A percentile compares a stretch with the other conserved stretches of the same genome.
Conservation (phyloP, 2,329 filamentous ascomycete genomes). For the Claviceps maximensis region DNA sequence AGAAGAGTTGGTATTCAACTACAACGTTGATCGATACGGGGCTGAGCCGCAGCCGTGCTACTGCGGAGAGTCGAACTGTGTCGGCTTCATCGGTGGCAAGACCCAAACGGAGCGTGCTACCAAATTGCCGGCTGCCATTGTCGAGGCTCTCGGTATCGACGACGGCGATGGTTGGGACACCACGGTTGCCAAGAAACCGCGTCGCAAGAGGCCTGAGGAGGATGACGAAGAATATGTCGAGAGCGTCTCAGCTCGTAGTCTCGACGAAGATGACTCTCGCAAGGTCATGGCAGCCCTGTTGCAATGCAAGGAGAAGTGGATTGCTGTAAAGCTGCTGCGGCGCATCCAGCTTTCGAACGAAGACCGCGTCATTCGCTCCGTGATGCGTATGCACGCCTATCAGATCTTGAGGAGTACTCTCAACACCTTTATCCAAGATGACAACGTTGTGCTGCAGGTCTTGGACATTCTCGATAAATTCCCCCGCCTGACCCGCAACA, state of each 20-base stretch:
- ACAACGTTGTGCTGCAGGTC: slow-evolving; percentile 79
- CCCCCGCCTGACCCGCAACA: slow-evolving; percentile 86
- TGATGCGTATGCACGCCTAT: slow-evolving; percentile 95
- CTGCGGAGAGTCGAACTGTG: slow-evolving; percentile 87
- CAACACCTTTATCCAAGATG: slow-evolving; percentile 74
- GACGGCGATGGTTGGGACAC: slow-evolving; percentile 88
- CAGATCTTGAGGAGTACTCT: slow-evolving; percentile 83
- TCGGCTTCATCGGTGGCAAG: slow-evolving; percentile 92
- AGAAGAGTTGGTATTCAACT: slow-evolving; percentile 96
- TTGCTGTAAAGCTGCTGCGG: slow-evolving; percentile 82
- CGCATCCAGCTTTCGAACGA: slow-evolving; percentile 82
- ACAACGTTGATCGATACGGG: slow-evolving; percentile 97
- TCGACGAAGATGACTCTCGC: slow-evolving; percentile 72
- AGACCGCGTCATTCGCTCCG: slow-evolving; percentile 72
- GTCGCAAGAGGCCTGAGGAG: slow-evolving; percentile 83
- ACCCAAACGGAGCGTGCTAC: slow-evolving; percentile 93
- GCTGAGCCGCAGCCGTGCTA: slow-evolving; percentile 95
- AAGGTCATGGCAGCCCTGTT: slow-evolving; percentile 95
- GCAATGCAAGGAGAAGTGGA: slow-evolving; percentile 99
- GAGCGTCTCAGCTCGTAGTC: slow-evolving; percentile 64
- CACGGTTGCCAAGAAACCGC: slow-evolving; percentile 73
- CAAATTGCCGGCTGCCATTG: slow-evolving; percentile 76
- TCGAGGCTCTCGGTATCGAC: slow-evolving; percentile 92
- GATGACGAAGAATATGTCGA: slow-evolving; percentile 95
- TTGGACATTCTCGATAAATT: slow-evolving; percentile 81